These are phyloP conservation scores for Tuber melanosporum DNA, from an alignment of 495 filamentous ascomycete species.

Conservation along the genomic window DNA sequence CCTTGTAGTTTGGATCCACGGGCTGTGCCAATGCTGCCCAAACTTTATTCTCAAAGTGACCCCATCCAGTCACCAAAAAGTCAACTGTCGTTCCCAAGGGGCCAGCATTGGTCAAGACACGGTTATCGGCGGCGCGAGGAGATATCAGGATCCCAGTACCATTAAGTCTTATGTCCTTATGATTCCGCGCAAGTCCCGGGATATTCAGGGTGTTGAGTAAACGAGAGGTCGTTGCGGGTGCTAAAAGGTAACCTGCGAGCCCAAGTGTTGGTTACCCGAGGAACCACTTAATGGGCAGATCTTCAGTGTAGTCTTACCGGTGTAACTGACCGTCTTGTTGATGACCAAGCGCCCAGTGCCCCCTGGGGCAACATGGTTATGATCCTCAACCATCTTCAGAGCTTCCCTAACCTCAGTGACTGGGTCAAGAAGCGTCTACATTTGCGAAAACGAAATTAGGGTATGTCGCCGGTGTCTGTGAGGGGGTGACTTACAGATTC, in stretches of 20 bases:
- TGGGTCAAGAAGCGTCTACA: conserved; percentile 64
- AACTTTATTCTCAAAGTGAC: conserved; percentile 65
- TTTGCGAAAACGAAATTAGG: neutral
- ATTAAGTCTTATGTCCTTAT: conserved; percentile 68
- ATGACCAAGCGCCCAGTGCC: conserved; percentile 53
- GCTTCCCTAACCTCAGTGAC: conserved; percentile 75
- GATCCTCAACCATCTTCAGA: conserved; percentile 79
- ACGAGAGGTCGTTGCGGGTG: conserved; percentile 58
- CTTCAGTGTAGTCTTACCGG: conserved; percentile 46
- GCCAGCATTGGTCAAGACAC: conserved; percentile 72
- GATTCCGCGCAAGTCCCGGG: conserved; percentile 51
- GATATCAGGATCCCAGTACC: conserved; percentile 89
- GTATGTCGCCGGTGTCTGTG: neutral
- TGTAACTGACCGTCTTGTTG: conserved; percentile 83
- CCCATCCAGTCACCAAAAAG: conserved; percentile 76
- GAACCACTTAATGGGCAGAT: neutral
- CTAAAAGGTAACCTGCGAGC: conserved; percentile 64
- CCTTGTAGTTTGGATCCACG: conserved; percentile 55
- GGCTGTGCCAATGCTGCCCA: conserved; percentile 80
- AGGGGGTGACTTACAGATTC: conserved; percentile 43
- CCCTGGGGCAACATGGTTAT: conserved; percentile 54
- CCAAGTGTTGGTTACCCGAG: conserved; percentile 7
- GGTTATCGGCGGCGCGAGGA: conserved; percentile 59
- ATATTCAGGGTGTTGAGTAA: conserved; percentile 61
- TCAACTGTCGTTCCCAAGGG: conserved; percentile 72